Percentiles rank a stretch among this genome's conserved stretches.
These are phyloP conservation scores for Amanita rubescens DNA, from an alignment of 768 basidiomycete genomes.

Conservation along the genomic window DNA sequence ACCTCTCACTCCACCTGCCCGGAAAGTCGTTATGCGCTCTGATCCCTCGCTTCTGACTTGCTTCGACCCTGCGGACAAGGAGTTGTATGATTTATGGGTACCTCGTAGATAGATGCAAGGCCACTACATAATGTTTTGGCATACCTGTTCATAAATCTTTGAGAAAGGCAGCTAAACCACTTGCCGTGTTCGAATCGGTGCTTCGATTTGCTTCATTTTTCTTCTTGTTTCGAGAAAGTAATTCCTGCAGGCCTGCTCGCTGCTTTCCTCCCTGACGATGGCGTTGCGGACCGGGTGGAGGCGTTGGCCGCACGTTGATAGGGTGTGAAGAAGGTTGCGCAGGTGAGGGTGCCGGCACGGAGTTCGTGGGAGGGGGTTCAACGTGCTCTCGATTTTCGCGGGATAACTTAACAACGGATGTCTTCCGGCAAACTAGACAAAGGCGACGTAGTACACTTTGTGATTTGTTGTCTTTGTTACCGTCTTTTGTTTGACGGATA, in stretches of 20 bases:
- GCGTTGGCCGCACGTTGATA: background rate
- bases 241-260: background rate
- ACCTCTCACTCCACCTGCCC: slow-evolving; percentile 17
- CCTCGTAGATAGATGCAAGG: slow-evolving; percentile 31
- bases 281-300: background rate
- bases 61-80: slow-evolving; percentile 70
- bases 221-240: slow-evolving; percentile 1
- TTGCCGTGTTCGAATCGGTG: background rate
- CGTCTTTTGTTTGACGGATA: background rate
- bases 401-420: slow-evolving; percentile 32
- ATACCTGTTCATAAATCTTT: background rate
- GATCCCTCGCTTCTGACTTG: slow-evolving; percentile 64
- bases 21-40: slow-evolving; percentile 45
- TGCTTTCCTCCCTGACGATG: background rate
- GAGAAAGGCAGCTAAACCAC: slow-evolving; percentile 1
- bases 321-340: background rate
- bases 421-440: background rate
- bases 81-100: slow-evolving; percentile 74
- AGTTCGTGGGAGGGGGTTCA: slow-evolving; percentile 13
- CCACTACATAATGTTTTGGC: background rate
- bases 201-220: background rate
- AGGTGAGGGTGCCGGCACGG: background rate
- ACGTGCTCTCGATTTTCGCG: slow-evolving; percentile 39
- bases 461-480: background rate
- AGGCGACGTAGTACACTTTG: background rate